A percentile compares a stretch with the other conserved stretches of the same genome.
Conservation (phyloP, 805 yeast species). For the Saccharomycopsis fodiens region DNA sequence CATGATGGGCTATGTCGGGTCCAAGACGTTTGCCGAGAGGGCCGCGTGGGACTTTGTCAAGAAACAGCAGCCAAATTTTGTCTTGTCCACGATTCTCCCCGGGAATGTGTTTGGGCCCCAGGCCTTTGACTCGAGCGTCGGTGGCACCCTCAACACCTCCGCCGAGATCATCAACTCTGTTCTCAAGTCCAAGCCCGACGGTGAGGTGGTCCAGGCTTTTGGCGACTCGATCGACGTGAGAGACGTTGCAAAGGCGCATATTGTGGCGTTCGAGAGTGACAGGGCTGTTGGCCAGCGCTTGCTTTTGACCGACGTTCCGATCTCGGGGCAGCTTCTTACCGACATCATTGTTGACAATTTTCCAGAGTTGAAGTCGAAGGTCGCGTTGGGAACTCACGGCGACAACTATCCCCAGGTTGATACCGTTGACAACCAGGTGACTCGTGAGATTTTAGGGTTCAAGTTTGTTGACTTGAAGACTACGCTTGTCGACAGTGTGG, state of each 20-base stretch:
- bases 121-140: conserved; percentile 31
- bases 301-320: conserved; percentile 23
- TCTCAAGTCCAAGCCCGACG: conserved; percentile 24
- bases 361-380: conserved; percentile 36
- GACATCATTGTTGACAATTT: conserved; percentile 31
- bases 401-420: conserved; percentile 1
- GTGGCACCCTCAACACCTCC: conserved; percentile 31
- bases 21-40: conserved; percentile 50
- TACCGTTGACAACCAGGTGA: conserved; percentile 15
- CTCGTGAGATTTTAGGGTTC: conserved; percentile 29
- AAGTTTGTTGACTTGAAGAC: conserved; percentile 33
- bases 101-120: conserved; percentile 46
- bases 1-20: conserved; percentile 33
- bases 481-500: conserved; percentile 34
- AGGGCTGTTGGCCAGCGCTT: conserved; percentile 31
- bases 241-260: conserved; percentile 55
- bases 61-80: conserved; percentile 32
- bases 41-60: conserved; percentile 49
- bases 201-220: conserved; percentile 22
- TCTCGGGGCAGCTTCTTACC: conserved; percentile 26
- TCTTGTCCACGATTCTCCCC: conserved; percentile 37
- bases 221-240: conserved; percentile 44
- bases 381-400: conserved; percentile 36
- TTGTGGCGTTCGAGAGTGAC: conserved; percentile 39
- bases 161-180: conserved; percentile 28